Base-by-base conservation (phyloP, 805 yeast species). In the Starmerella vaccinii region DNA sequence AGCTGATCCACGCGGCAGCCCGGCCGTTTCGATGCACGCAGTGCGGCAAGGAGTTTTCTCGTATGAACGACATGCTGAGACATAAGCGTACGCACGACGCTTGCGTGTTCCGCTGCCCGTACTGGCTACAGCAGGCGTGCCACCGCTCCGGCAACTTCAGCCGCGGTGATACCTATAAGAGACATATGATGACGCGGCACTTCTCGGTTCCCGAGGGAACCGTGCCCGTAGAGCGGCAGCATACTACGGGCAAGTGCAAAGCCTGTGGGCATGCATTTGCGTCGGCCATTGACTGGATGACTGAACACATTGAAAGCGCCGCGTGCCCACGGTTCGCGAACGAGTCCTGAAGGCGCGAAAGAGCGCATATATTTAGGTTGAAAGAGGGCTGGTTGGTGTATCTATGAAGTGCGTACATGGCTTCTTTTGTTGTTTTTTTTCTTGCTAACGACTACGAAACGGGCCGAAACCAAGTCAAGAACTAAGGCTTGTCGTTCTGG, bases 371-470 rank as follows among this genome's bases (percentile, higher is more conserved):
- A 33, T 8, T 27, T 9, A 9, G 9, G 32, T 13, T 27, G 32
- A 27, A 9, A 27, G 32, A 27, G 32, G 9, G 13, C 32, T 27
- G 32, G 12, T 27, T 9, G 13, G 9, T 9, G 32, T 27, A 27
- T 27, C 32, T 27, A 27, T 13, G 22, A 6, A 23, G 37, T 34
- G 19, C 8, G 41, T 8, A 24, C 45, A 54, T 26, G 52, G 39
- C 35, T 55, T 56, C 16, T 50, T 52, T 19, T 52, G 52, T n/a
- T 15, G n/a, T n/a, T n/a, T n/a, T n/a, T n/a, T n/a, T n/a, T n/a
- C n/a, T n/a, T n/a, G n/a, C n/a, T n/a, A n/a, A n/a, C n/a, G n/a
- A n/a, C n/a, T n/a, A n/a, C n/a, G n/a, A n/a, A n/a, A n/a, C n/a
- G n/a, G n/a, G n/a, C n/a, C n/a, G n/a, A n/a, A n/a, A n/a, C n/a